A percentile compares a stretch with the other conserved stretches of the same genome.
phyloP scores from a whole-genome alignment of 2,329 filamentous ascomycete genomes.

The Aspergillus vadensis region DNA sequence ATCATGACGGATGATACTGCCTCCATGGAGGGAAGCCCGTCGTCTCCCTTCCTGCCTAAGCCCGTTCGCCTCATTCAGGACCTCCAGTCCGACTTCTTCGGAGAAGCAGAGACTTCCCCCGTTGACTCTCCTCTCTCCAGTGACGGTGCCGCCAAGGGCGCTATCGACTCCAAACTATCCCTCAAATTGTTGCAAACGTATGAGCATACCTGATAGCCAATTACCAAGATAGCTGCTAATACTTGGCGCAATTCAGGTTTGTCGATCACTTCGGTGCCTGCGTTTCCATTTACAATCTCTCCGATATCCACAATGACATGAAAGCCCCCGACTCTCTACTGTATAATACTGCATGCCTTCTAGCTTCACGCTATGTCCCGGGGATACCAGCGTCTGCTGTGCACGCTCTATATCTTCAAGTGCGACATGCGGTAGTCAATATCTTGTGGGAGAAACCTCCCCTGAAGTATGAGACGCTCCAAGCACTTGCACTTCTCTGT shows the following conservation, averaged over 20 bases:
- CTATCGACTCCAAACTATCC: conserved; percentile 35
- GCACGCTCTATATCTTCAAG: conserved; percentile 34
- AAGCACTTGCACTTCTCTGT: conserved; percentile 35
- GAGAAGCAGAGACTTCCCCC: conserved; percentile 27
- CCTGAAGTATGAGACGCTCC: conserved; percentile 34
- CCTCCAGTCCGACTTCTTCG: conserved; percentile 36
- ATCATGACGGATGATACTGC: conserved; percentile 27
- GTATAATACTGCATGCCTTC: conserved; percentile 37
- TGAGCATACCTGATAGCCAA: conserved; percentile 3
- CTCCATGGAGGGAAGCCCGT: conserved; percentile 23
- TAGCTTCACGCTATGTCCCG: conserved; percentile 38
- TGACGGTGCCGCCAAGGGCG: conserved; percentile 31
- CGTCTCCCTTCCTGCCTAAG: conserved; percentile 29
- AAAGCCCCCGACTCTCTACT: conserved; percentile 31
- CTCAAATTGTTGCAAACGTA: conserved; percentile 37
- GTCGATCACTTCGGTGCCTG: conserved; percentile 37
- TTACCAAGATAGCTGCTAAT: conserved; percentile 5
- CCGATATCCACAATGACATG: conserved; percentile 30
- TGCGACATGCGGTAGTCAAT: conserved; percentile 35
- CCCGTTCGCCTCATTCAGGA: conserved; percentile 37
- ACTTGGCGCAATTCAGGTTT: conserved; percentile 23
- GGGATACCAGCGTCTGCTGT: conserved; percentile 31
- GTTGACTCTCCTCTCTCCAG: conserved; percentile 27
- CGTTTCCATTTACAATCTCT: conserved; percentile 34
- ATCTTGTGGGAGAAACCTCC: conserved; percentile 33